A percentile compares a stretch with the other conserved stretches of the same genome.
Conservation (phyloP, 2,329 filamentous ascomycete genomes). For the Herpomyces periplanetae region DNA sequence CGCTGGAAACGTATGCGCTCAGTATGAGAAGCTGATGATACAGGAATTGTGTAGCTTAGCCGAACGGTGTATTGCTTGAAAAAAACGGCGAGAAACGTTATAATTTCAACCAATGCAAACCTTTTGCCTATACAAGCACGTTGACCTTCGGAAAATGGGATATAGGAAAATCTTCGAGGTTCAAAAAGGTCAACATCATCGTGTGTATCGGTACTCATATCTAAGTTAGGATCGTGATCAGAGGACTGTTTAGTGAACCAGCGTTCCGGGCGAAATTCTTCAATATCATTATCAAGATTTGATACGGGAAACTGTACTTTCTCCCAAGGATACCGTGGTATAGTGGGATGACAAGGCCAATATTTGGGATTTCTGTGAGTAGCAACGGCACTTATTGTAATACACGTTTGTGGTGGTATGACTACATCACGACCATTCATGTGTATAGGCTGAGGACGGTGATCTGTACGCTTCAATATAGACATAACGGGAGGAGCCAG, state of each 20-base stretch:
- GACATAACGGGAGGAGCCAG: slow-evolving; percentile 26
- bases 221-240: too few species aligned
- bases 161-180: slow-evolving; percentile 13
- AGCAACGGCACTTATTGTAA: slow-evolving; percentile 16
- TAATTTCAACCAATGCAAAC: slow-evolving; percentile 16
- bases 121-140: slow-evolving; percentile 15
- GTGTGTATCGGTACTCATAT: slow-evolving; percentile 6
- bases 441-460: slow-evolving; percentile 14
- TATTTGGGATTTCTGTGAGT: slow-evolving; percentile 26
- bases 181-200: slow-evolving; percentile 15
- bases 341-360: slow-evolving; percentile 17
- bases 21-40: too few species aligned
- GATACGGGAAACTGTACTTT: slow-evolving; percentile 3
- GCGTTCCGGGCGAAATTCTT: slow-evolving; percentile 27
- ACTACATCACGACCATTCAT: slow-evolving; percentile 17
- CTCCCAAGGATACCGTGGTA: slow-evolving; percentile 7
- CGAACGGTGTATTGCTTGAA: slow-evolving; percentile 22
- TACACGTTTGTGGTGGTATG: slow-evolving; percentile 15
- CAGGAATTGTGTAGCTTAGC: too few species aligned
- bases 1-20: too few species aligned
- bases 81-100: slow-evolving; percentile 13
- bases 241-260: too few species aligned
- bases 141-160: slow-evolving; percentile 16
- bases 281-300: slow-evolving; percentile 13
- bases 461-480: slow-evolving; percentile 22